These are phyloP conservation scores for Lathyrus aphaca DNA, from an alignment of 306 rosid species.

Conservation along the genomic window DNA sequence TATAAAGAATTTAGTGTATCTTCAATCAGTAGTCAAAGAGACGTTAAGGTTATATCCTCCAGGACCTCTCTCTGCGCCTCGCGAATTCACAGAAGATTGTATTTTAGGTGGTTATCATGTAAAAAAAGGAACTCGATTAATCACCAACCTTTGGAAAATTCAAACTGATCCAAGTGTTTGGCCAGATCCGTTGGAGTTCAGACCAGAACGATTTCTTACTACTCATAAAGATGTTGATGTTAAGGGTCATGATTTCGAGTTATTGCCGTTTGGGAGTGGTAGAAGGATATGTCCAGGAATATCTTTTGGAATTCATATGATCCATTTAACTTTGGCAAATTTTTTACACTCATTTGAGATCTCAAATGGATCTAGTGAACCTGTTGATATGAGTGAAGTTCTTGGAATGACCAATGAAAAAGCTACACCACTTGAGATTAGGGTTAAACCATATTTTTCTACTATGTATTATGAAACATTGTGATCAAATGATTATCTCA, in stretches of 20 bases:
- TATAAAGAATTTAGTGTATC: slow-evolving; percentile 15
- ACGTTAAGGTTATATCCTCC: slow-evolving; percentile 27
- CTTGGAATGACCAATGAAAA: slow-evolving; percentile 10
- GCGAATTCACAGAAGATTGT: slow-evolving; percentile 25
- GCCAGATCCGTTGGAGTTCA: slow-evolving; percentile 7
- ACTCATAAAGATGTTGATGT: slow-evolving; percentile 34
- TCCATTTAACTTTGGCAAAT: slow-evolving; percentile 28
- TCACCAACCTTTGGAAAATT: slow-evolving; percentile 27
- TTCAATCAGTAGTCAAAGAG: slow-evolving; percentile 34
- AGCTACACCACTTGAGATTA: slow-evolving; percentile 34
- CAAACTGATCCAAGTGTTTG: slow-evolving; percentile 12
- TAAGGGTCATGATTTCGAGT: slow-evolving; percentile 29
- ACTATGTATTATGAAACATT: slow-evolving; percentile 9
- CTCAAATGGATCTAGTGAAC: background rate
- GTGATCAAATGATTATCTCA: background rate
- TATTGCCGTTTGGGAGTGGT: slow-evolving; percentile 38
- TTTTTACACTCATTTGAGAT: slow-evolving; percentile 35
- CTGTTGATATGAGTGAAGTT: slow-evolving; percentile 25
- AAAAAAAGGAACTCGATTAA: slow-evolving; percentile 24
- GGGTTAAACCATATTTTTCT: slow-evolving; percentile 27
- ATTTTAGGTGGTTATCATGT: slow-evolving; percentile 17
- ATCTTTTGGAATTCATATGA: slow-evolving; percentile 6
- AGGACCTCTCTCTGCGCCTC: slow-evolving; percentile 19
- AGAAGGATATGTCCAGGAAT: slow-evolving; percentile 39
- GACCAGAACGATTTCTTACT: slow-evolving; percentile 24